phyloP scores from a whole-genome alignment of 371 early-diverging fungal genomes.

The Gilbertella persicaria region DNA sequence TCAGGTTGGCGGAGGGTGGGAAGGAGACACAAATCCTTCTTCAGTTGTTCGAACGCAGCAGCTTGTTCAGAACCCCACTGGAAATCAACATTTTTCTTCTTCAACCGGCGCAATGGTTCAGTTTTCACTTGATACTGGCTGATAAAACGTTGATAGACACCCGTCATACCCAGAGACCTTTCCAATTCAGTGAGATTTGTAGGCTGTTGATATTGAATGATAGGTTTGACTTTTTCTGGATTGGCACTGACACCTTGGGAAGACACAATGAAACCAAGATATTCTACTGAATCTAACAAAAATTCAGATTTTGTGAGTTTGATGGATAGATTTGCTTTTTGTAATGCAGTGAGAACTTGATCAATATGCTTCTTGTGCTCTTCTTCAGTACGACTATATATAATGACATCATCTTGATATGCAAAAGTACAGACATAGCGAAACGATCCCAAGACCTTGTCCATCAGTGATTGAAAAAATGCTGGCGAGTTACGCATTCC shows the following conservation, averaged over 20 bases:
- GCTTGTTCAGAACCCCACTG: not conserved
- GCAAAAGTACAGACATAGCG: not conserved
- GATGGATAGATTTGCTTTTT: not conserved
- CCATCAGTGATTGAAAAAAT: conserved; percentile 13
- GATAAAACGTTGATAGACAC: not conserved
- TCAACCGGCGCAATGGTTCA: not conserved
- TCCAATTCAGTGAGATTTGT: not conserved
- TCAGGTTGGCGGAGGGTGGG: not conserved
- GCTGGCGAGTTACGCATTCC: conserved; percentile 18
- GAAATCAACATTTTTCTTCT: conserved; percentile 3
- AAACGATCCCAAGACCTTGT: conserved; percentile 2
- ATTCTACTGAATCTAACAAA: not conserved
- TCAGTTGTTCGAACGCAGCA: not conserved
- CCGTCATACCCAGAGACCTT: not conserved
- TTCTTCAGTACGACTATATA: not conserved
- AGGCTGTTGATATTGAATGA: not conserved
- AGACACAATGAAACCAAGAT: not conserved
- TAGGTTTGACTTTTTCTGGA: not conserved
- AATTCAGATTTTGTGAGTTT: conserved; percentile 2
- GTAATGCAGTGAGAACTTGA: not conserved
- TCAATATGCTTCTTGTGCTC: conserved; percentile 6
- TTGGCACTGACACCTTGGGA: not conserved
- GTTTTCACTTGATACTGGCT: not conserved
- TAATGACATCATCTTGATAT: conserved; percentile 13
- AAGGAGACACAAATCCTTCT: not conserved